Evolutionary conservation across 192 early-diverging fungal genomes (phyloP).

Genomic region (Gonapodya sp.): DNA sequence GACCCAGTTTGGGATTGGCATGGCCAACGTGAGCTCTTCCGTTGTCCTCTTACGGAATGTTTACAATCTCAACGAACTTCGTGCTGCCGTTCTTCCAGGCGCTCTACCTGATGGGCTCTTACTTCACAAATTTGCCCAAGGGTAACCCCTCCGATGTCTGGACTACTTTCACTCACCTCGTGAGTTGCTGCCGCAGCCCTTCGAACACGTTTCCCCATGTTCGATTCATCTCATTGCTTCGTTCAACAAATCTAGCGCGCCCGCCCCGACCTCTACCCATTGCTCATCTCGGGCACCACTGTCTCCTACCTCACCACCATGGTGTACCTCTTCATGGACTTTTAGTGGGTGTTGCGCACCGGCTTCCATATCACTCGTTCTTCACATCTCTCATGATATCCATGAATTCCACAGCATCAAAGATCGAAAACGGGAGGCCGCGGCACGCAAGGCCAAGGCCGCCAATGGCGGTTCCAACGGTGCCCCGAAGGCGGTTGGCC

Average conservation of each 20-base stretch:
- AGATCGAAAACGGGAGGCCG: not conserved
- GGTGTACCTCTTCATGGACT: conserved; percentile 1
- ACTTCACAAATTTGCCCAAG: not conserved
- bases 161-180: not conserved
- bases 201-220: too few species aligned
- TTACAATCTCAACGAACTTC: too few species aligned
- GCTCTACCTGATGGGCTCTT: not conserved
- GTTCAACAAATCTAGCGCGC: too few species aligned
- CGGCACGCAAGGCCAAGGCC: not conserved
- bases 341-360: not conserved
- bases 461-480: not conserved
- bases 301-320: not conserved
- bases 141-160: not conserved
- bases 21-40: not conserved
- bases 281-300: not conserved
- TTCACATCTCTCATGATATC: not conserved
- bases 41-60: too few species aligned
- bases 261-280: not conserved
- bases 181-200: too few species aligned
- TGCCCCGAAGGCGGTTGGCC: not conserved
- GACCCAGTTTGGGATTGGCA: conserved; percentile 43
- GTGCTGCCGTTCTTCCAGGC: too few species aligned
- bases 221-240: too few species aligned
- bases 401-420: not conserved
- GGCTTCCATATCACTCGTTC: not conserved